Evolutionary conservation across 768 basidiomycete species (phyloP), one percentile per base, ranked within the genome.

Genomic region (button mushroom (Agaricus bisporus)): DNA sequence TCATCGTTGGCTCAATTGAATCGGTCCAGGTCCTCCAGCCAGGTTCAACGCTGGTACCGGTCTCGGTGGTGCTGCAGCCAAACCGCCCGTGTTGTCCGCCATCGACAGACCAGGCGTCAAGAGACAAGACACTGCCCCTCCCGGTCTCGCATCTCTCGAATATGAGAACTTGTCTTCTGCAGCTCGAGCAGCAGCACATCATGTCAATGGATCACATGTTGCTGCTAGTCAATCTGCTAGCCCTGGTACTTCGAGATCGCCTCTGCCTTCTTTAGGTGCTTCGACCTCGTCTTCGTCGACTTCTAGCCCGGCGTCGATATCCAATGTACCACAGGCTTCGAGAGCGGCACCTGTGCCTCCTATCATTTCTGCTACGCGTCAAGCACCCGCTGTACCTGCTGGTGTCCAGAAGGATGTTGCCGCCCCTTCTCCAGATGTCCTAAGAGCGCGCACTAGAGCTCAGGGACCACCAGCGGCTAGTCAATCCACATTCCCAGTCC

Each of bases 1-100:
- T 32, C 32, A 32, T 32, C 32, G 5, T 32, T 32, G 32, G 32
- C 32, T 32, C 32, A 32, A 32, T 11, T 11, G 11, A 7, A 32
- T 11, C 7, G 7, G 8, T 49, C 2, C 51, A 70, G 79, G 75
- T 55, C 77, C 86, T 4, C 85, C 88, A 5, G 79, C 90, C 0
- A 81, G 95, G 1, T 98, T 97, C 71, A 85, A 85, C 49, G 94
- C 90, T 8, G 94, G 93, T 1, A 95, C 93, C 2, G 95, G 95
- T 2, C 81, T 97, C 17, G 95, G 85, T 29, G 95, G 94, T 9
- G 64, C 81, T 2, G 9, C 28, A 35, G 68, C 70, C 35, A 81
- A 80, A 64, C 58, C 66, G 18, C 54, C 48, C 22, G 66, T 65
- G 38, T 61, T 66, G 42, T 59, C 62, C 20, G 50, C 57, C 47